Evolutionary conservation across 441 rosid species (phyloP), one percentile per base, ranked within the genome.

Genomic region (Adansonia grandidieri): DNA sequence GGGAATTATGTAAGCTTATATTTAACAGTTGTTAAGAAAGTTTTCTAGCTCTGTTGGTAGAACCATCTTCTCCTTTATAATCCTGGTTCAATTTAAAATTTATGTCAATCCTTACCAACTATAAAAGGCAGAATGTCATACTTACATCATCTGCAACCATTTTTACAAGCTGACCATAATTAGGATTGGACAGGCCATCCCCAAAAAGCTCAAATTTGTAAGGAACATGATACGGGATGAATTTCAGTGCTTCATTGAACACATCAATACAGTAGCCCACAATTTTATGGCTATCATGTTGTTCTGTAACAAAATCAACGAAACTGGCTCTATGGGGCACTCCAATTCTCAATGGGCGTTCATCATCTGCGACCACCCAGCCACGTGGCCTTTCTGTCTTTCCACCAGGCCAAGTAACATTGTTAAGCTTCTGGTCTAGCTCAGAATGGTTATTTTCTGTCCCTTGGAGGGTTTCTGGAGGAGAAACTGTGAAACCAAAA

Each of bases 381-480:
- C 99, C 99, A 64, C 92, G 97, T 6, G 98, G 99, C 69, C 7
- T 87, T 80, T 86, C 84, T 13, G 74, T 79, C 54, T 84, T 84
- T 77, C 94, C 96, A 78, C 99, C 91, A 50, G 99, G 97, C 98
- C 97, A 95, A n/a, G 88, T 89, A 75, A 96, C 86, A 51, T 48
- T 67, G 48, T 32, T 78, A 81, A 96, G 93, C 78, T 87, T 81
- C 86, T 87, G 90, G 54, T 86, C 84, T 53, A 6, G 32, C n/a
- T 24, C 78, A 54, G 88, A 83, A 28, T 76, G 51, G 58, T 45
- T 66, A 40, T 58, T 44, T 56, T 84, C 78, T 60, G 81, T 69
- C 22, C 74, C 77, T 79, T 47, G 77, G 70, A 76, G 84, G 70
- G 76, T 20, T 77, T 89, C 86, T 6, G 92, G 90, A 6, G 90